These are phyloP conservation scores for Fusarium continuum DNA, from an alignment of 2,329 filamentous ascomycete species.

Conservation along the genomic window DNA sequence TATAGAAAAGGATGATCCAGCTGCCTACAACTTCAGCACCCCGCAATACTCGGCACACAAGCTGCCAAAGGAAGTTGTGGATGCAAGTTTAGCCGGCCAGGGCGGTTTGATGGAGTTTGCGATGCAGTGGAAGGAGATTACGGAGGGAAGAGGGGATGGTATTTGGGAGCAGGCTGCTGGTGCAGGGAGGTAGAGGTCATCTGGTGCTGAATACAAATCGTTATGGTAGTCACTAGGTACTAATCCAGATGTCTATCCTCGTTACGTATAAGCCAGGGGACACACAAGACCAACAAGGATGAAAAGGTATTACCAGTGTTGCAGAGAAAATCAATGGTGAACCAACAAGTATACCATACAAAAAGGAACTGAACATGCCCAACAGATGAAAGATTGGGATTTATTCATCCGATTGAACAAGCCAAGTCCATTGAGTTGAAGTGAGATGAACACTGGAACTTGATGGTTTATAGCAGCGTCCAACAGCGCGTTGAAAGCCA, in stretches of 20 bases:
- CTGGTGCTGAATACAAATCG: background rate
- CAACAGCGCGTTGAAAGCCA: background rate
- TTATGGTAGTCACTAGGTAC: background rate
- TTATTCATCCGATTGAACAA: background rate
- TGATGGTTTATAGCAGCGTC: background rate
- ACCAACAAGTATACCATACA: too few relatives aligned
- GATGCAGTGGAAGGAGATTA: slow-evolving; percentile 74
- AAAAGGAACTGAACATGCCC: too few relatives aligned
- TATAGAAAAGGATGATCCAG: slow-evolving; percentile 84
- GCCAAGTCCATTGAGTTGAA: background rate
- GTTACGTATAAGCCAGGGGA: background rate
- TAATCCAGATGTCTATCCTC: background rate
- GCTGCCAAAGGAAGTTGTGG: slow-evolving; percentile 90
- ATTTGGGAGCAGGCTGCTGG: slow-evolving; percentile 51
- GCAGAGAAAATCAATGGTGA: too few relatives aligned
- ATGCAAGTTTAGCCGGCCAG: slow-evolving; percentile 72
- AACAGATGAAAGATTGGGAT: background rate
- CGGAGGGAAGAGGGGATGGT: slow-evolving; percentile 52
- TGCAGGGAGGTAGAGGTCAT: slow-evolving; percentile 10
- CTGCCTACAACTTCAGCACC: slow-evolving; percentile 85
- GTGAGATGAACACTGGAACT: background rate
- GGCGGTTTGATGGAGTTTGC: slow-evolving; percentile 85
- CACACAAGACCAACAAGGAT: background rate
- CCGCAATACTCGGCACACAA: slow-evolving; percentile 96
- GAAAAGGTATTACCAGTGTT: too few relatives aligned